phyloP scores from a whole-genome alignment of 2,329 filamentous ascomycete species.

The Tolypocladium album region DNA sequence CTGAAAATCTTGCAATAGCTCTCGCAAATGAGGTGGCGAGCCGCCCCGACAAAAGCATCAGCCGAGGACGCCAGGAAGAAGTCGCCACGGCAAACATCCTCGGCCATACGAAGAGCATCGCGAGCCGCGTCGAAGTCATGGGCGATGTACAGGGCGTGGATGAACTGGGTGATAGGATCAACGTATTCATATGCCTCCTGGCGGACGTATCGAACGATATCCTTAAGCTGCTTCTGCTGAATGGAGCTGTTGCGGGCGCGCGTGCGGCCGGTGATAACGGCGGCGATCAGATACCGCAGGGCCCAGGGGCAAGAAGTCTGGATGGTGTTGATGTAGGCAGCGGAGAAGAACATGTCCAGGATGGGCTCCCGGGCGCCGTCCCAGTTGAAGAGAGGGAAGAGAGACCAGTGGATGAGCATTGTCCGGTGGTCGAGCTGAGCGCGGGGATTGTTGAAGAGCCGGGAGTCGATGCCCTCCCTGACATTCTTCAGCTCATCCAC shows the following conservation, averaged over 20 bases:
- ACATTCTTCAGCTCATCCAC: conserved; percentile 87
- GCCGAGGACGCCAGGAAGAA: conserved; percentile 86
- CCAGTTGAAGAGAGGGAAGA: conserved; percentile 99
- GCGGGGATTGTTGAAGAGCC: conserved; percentile 91
- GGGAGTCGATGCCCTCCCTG: conserved; percentile 84
- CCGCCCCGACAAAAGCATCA: conserved; percentile 86
- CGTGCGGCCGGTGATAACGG: conserved; percentile 86
- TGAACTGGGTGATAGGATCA: conserved; percentile 91
- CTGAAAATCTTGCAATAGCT: conserved; percentile 99
- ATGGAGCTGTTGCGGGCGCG: conserved; percentile 69
- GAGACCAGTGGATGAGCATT: conserved; percentile 95
- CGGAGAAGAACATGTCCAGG: conserved; percentile 94
- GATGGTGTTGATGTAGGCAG: conserved; percentile 98
- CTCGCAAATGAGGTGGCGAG: conserved; percentile 94
- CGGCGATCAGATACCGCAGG: conserved; percentile 83
- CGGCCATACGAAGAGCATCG: conserved; percentile 79
- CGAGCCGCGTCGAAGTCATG: conserved; percentile 80
- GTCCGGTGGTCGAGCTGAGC: conserved; percentile 94
- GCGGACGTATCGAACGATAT: conserved; percentile 86
- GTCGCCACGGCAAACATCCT: conserved; percentile 83
- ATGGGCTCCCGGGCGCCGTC: conserved; percentile 82
- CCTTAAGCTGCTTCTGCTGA: conserved; percentile 98
- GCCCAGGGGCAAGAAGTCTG: conserved; percentile 97
- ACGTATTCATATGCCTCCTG: conserved; percentile 97
- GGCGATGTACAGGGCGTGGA: conserved; percentile 89